Conservation (phyloP, 805 yeast species). For the Pichia eremophila region DNA sequence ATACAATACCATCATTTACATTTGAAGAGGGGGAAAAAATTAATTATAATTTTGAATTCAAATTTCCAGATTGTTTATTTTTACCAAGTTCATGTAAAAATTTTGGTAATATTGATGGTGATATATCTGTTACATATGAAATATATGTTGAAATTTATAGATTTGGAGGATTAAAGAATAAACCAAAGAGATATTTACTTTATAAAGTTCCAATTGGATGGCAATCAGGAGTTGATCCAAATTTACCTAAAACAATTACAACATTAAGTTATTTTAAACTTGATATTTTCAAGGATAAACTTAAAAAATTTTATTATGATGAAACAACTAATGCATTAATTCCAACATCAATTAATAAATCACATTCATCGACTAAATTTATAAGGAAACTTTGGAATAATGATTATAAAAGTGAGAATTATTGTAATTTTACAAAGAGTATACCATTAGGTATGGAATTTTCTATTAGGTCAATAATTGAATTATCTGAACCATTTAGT, state of each 20-base stretch:
- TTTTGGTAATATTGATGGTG: slow-evolving; percentile 3
- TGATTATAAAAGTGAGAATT: slow-evolving; percentile 2
- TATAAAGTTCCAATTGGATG: background rate
- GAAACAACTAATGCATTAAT: background rate
- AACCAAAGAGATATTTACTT: background rate
- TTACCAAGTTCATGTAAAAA: slow-evolving; percentile 5
- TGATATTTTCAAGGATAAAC: slow-evolving; percentile 1
- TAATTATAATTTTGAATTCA: slow-evolving; percentile 1
- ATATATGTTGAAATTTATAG: slow-evolving; percentile 4
- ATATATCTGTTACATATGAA: background rate
- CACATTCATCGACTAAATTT: slow-evolving; percentile 4
- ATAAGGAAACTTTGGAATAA: slow-evolving; percentile 4
- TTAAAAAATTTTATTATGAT: slow-evolving; percentile 5
- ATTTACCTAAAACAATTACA: background rate
- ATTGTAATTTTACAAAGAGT: background rate
- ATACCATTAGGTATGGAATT: background rate
- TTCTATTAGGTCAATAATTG: background rate
- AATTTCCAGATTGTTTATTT: slow-evolving; percentile 1
- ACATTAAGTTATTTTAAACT: background rate
- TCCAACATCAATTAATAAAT: background rate
- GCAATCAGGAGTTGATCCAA: slow-evolving; percentile 6
- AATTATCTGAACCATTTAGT: background rate
- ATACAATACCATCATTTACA: background rate
- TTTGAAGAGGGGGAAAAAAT: slow-evolving; percentile 1
- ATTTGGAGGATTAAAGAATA: background rate